Percentiles rank a stretch among this genome's conserved stretches.
phyloP scores from a whole-genome alignment of 495 filamentous ascomycete species.

The Acidiella bohemica region DNA sequence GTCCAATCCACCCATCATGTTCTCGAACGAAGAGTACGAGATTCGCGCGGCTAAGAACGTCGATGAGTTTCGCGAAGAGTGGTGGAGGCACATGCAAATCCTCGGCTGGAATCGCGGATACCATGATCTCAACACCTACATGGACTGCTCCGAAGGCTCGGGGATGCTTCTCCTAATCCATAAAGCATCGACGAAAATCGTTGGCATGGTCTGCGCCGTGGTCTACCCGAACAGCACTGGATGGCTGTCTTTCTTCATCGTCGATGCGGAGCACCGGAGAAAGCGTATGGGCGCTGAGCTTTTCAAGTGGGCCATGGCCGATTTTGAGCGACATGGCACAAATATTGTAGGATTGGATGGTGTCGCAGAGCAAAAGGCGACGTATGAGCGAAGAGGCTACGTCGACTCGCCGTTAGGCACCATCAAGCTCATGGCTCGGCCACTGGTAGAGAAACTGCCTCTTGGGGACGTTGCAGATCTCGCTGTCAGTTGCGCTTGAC shows the following conservation, averaged over 20 bases:
- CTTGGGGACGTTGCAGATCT: background rate
- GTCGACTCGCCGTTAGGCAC: background rate
- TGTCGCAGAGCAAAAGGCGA: background rate
- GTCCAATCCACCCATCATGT: no score
- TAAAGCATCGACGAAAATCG: background rate
- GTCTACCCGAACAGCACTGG: background rate
- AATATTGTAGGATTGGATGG: background rate
- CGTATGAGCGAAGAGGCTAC: background rate
- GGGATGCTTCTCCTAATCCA: background rate
- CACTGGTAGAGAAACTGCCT: background rate
- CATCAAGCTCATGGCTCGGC: background rate
- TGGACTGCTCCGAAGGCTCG: background rate
- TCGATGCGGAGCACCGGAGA: background rate
- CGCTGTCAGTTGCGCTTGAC: no score
- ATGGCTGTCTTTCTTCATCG: background rate
- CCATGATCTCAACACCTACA: background rate
- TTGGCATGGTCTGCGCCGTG: background rate
- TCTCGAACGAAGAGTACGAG: background rate
- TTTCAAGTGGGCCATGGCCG: background rate
- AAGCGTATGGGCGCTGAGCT: background rate
- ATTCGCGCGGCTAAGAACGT: background rate
- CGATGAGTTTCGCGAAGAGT: background rate
- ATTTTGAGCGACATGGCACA: background rate
- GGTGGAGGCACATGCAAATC: background rate
- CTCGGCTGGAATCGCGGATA: background rate